A percentile compares a stretch with the other conserved stretches of the same genome.
Evolutionary conservation across 345 rosid genomes (phyloP).

Genomic region (Raphanus sativus): DNA sequence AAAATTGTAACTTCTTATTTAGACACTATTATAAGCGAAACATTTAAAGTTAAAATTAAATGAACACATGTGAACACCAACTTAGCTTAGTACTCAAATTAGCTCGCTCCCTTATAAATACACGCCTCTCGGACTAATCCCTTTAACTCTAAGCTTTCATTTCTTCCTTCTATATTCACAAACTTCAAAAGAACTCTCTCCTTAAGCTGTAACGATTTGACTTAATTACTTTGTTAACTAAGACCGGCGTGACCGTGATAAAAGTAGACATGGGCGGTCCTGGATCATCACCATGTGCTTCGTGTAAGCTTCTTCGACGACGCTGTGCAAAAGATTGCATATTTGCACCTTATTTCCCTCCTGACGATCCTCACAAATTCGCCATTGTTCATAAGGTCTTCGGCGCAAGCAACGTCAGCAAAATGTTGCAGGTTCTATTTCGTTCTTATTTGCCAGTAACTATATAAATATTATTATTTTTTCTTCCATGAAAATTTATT

Average conservation of each 20-base stretch:
- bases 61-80: constrained; percentile 39
- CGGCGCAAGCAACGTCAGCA: constrained; percentile 87
- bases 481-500: background rate
- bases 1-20: background rate
- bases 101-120: constrained; percentile 48
- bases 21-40: background rate
- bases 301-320: constrained; percentile 76
- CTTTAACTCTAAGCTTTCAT: constrained; percentile 40
- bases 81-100: background rate
- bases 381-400: constrained; percentile 85
- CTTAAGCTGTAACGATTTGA: background rate
- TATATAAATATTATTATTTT: background rate
- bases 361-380: constrained; percentile 81
- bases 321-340: constrained; percentile 83
- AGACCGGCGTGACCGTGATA: background rate
- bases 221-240: background rate
- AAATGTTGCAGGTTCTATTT: constrained; percentile 72
- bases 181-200: constrained; percentile 12
- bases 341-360: constrained; percentile 87
- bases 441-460: constrained; percentile 6
- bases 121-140: constrained; percentile 34
- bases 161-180: constrained; percentile 11
- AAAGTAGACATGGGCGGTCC: constrained; percentile 46
- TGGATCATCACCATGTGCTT: constrained; percentile 76
- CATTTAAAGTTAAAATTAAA: constrained; percentile 33